Conservation (phyloP, 805 yeast genomes). For the Yarrowia sp. region DNA sequence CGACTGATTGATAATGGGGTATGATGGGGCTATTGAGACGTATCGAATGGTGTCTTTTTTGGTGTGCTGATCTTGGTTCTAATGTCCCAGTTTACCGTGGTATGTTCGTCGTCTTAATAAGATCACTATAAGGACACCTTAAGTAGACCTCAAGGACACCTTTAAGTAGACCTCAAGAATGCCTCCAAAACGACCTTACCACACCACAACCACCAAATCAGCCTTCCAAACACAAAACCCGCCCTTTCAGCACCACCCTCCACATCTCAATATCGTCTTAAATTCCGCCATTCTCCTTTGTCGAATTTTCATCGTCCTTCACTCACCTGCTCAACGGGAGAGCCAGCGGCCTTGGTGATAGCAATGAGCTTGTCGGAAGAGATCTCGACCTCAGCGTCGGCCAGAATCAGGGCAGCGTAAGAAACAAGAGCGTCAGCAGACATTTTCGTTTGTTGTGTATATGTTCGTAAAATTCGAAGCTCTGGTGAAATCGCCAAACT, state of each 20-base stretch:
- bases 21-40: too few species aligned
- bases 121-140: too few species aligned
- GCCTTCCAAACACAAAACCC: background rate
- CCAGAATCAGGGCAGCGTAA: slow-evolving; percentile 92
- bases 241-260: background rate
- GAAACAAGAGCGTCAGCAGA: slow-evolving; percentile 40
- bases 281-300: background rate
- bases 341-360: slow-evolving; percentile 82
- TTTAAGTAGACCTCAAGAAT: too few species aligned
- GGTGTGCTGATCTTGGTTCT: too few species aligned
- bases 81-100: too few species aligned
- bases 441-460: slow-evolving; percentile 38
- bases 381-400: slow-evolving; percentile 96
- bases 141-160: too few species aligned
- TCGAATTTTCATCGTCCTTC: background rate
- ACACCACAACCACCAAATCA: too few species aligned
- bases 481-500: slow-evolving; percentile 38
- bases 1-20: too few species aligned
- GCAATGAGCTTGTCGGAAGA: slow-evolving; percentile 83
- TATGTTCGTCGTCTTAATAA: too few species aligned
- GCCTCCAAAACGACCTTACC: too few species aligned
- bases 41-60: too few species aligned
- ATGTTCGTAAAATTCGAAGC: slow-evolving; percentile 29
- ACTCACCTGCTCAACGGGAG: slow-evolving; percentile 48
- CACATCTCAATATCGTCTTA: background rate